Conservation (phyloP, 1,139 yeast genomes). For the Sporopachydermia cereana region DNA sequence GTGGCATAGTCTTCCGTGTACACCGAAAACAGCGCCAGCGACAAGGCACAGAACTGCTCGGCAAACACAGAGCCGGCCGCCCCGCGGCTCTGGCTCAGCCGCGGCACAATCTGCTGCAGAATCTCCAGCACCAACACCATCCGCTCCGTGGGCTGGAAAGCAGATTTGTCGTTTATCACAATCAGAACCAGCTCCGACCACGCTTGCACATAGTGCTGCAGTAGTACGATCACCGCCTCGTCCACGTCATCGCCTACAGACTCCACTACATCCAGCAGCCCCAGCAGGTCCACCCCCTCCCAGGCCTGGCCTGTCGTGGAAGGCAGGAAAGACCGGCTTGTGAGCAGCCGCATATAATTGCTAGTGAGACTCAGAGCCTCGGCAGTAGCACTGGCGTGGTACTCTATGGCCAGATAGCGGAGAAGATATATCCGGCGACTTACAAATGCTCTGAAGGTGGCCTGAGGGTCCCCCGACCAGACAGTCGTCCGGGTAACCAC, state of each 20-base stretch:
- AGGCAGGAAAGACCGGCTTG: slow-evolving; percentile 7
- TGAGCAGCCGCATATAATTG: slow-evolving; percentile 9
- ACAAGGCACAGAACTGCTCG: slow-evolving; percentile 64
- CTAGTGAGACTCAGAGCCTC: slow-evolving; percentile 12
- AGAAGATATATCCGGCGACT: slow-evolving; percentile 10
- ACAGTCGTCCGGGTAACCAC: slow-evolving; percentile 7
- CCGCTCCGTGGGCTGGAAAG: slow-evolving; percentile 29
- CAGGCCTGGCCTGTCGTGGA: slow-evolving; percentile 8
- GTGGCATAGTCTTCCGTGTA: slow-evolving; percentile 35
- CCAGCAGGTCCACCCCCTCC: slow-evolving; percentile 13
- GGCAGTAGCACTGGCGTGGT: slow-evolving; percentile 11
- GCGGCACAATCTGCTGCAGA: slow-evolving; percentile 65
- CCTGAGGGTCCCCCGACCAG: slow-evolving; percentile 6
- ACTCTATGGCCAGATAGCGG: slow-evolving; percentile 12
- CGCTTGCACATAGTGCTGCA: slow-evolving; percentile 41
- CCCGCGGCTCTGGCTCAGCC: slow-evolving; percentile 62
- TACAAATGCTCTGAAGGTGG: slow-evolving; percentile 10
- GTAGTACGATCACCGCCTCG: slow-evolving; percentile 31
- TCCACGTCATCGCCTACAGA: slow-evolving; percentile 10
- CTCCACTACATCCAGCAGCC: slow-evolving; percentile 13
- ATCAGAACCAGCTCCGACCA: slow-evolving; percentile 80
- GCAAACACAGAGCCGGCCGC: slow-evolving; percentile 48
- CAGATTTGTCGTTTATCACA: slow-evolving; percentile 45
- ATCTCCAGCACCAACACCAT: slow-evolving; percentile 62
- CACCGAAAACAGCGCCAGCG: slow-evolving; percentile 57